Base-by-base conservation (phyloP, 2,329 filamentous ascomycete species). In the Fusarium abutilonis region DNA sequence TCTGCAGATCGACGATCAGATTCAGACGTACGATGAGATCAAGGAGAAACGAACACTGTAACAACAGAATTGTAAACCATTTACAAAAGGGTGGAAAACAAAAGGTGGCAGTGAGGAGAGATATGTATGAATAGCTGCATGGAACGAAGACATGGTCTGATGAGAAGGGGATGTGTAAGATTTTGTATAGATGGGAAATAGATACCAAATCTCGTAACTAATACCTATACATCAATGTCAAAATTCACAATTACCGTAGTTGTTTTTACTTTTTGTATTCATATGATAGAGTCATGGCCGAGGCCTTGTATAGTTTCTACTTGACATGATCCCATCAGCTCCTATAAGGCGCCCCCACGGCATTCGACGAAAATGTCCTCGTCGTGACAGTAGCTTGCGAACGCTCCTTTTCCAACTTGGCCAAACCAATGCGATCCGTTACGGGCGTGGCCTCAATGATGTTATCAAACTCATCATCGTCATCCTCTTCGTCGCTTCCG, bases 361-460 rank as follows among this genome's bases (percentile, higher is more conserved):
- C 71, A 29, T 76, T 81, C 0, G 83, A 81, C 2, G 81, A 83
- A 60, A 85, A 86, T 0, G 82, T 83, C 60, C 76, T 78, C 14
- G 77, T 84, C 6, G 80, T 82, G 26, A 80, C 75, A 6, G 79
- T 78, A 3, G 79, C 79, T 52, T 76, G 77, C 6, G 79, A 75
- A 35, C 83, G 77, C 67, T 86, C 83, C 74, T 82, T 86, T 58
- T 86, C 83, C 38, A 87, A 74, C 73, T 78, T 84, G 3, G 77
- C 75, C 52, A 87, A 70, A 0, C 94, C 94, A 11, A 90, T 91
- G 51, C 89, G 86, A 74, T 97, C 94, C 0, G 93, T 97, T 15
- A 96, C 86, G 0, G 92, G 92, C 4, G 92, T 94, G 0, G 95
- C 94, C 68, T 93, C 87, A 72, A 97, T 96, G 75, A 99, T 96